Evolutionary conservation across 192 early-diverging fungal species (phyloP).

Genomic region (Linderina pennispora): DNA sequence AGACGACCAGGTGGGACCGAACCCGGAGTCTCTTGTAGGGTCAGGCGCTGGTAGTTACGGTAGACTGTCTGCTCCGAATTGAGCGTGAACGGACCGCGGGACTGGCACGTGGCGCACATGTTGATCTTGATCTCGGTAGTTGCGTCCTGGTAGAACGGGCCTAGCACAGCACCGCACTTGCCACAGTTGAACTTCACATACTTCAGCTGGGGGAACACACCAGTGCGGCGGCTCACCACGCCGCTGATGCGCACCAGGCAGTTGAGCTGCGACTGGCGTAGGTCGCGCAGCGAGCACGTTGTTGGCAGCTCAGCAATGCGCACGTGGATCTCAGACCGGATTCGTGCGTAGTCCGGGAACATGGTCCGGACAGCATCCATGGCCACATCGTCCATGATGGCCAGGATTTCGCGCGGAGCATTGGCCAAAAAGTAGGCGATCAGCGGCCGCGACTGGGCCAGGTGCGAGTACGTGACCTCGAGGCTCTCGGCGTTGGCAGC

Average conservation of each 20-base stretch:
- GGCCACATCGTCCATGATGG: slow-evolving; percentile 90
- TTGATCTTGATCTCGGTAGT: slow-evolving; percentile 77
- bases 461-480: slow-evolving; percentile 80
- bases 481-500: slow-evolving; percentile 81
- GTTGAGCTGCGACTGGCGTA: slow-evolving; percentile 90
- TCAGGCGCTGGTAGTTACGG: slow-evolving; percentile 94
- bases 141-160: slow-evolving; percentile 92
- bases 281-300: slow-evolving; percentile 78
- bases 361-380: slow-evolving; percentile 83
- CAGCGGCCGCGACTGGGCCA: slow-evolving; percentile 71
- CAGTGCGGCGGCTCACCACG: slow-evolving; percentile 88
- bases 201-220: slow-evolving; percentile 96
- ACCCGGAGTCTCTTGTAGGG: slow-evolving; percentile 93
- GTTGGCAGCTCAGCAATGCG: slow-evolving; percentile 85
- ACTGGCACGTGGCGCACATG: slow-evolving; percentile 83
- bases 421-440: slow-evolving; percentile 89
- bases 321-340: slow-evolving; percentile 91
- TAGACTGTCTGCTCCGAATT: slow-evolving; percentile 96
- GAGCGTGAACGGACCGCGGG: slow-evolving; percentile 83
- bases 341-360: slow-evolving; percentile 86
- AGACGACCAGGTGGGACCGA: slow-evolving; percentile 91
- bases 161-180: slow-evolving; percentile 86
- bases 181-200: slow-evolving; percentile 94
- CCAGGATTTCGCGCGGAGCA: slow-evolving; percentile 80
- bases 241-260: slow-evolving; percentile 85